A percentile compares a stretch with the other conserved stretches of the same genome.
Conservation (phyloP, 2,329 filamentous ascomycete species). For the Fusarium neocosmosporiellum region DNA sequence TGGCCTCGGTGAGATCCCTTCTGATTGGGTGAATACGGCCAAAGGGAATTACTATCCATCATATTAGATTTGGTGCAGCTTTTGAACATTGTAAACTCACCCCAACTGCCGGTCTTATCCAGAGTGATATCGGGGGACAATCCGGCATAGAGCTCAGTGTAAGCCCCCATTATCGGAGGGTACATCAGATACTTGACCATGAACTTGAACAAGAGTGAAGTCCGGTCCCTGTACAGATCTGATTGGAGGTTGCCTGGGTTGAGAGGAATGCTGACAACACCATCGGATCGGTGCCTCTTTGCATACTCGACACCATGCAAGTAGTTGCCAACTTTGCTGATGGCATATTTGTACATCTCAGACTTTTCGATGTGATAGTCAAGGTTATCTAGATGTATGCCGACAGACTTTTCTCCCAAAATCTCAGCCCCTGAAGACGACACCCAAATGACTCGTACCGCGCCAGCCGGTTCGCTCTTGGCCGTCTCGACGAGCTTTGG, state of each 20-base stretch:
- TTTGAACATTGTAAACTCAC: not conserved
- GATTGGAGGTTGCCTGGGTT: slow-evolving; percentile 52
- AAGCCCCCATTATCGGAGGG: slow-evolving; percentile 49
- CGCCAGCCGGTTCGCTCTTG: not conserved
- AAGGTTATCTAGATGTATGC: not conserved
- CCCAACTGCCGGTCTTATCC: not conserved
- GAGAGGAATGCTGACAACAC: slow-evolving; percentile 44
- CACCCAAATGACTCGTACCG: not conserved
- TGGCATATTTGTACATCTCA: slow-evolving; percentile 43
- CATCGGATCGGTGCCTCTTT: slow-evolving; percentile 26
- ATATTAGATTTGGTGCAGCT: not conserved
- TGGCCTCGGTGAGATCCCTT: not conserved
- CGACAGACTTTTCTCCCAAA: not conserved
- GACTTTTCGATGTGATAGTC: slow-evolving; percentile 45
- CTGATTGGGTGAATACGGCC: not conserved
- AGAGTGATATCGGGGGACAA: slow-evolving; percentile 48
- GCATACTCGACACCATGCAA: slow-evolving; percentile 49
- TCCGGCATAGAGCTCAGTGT: slow-evolving; percentile 55
- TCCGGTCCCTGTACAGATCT: slow-evolving; percentile 28
- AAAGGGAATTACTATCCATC: not conserved
- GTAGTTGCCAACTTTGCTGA: slow-evolving; percentile 51
- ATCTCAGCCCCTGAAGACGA: not conserved
- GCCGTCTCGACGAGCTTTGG: not conserved
- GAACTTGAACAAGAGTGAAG: slow-evolving; percentile 13
- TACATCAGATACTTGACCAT: slow-evolving; percentile 42